phyloP scores from a whole-genome alignment of 768 basidiomycete species.

The Ramaria rubella region DNA sequence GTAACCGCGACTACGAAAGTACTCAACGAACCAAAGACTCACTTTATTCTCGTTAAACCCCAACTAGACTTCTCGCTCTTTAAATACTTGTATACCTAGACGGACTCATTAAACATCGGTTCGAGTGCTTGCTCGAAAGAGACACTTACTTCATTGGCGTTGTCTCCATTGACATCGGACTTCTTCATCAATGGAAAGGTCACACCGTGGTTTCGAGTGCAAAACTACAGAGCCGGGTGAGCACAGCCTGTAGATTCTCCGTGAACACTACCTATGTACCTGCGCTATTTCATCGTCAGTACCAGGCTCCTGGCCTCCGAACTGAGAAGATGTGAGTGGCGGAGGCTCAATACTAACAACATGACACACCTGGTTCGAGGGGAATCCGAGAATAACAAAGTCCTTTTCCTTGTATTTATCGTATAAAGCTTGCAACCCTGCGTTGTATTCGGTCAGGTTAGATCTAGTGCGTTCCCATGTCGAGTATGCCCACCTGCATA shows the following conservation, averaged over 20 bases:
- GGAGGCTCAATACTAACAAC: neutral
- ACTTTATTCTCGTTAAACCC: slow-evolving; percentile 72
- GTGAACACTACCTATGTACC: slow-evolving; percentile 17
- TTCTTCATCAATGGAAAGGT: slow-evolving; percentile 90
- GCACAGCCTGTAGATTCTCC: neutral
- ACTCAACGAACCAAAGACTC: slow-evolving; percentile 10
- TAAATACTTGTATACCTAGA: slow-evolving; percentile 67
- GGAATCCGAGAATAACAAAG: slow-evolving; percentile 82
- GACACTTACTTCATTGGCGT: slow-evolving; percentile 52
- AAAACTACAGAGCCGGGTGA: slow-evolving; percentile 41
- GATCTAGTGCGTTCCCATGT: neutral
- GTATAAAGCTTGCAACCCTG: slow-evolving; percentile 74
- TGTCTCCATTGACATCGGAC: slow-evolving; percentile 86
- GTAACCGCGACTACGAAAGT: too few species aligned
- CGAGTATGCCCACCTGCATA: slow-evolving; percentile 45
- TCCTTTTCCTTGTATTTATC: slow-evolving; percentile 74
- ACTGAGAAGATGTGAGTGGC: slow-evolving; percentile 36
- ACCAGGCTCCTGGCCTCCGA: slow-evolving; percentile 82
- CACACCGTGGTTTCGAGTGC: slow-evolving; percentile 79
- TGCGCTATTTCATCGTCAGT: slow-evolving; percentile 60
- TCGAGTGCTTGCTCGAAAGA: neutral
- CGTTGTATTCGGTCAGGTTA: slow-evolving; percentile 22
- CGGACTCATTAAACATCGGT: too few species aligned
- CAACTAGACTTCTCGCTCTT: slow-evolving; percentile 74
- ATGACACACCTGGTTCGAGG: slow-evolving; percentile 72